Evolutionary conservation across 352 stramenopile species (phyloP).

Genomic region (Globisporangium abappressorium): DNA sequence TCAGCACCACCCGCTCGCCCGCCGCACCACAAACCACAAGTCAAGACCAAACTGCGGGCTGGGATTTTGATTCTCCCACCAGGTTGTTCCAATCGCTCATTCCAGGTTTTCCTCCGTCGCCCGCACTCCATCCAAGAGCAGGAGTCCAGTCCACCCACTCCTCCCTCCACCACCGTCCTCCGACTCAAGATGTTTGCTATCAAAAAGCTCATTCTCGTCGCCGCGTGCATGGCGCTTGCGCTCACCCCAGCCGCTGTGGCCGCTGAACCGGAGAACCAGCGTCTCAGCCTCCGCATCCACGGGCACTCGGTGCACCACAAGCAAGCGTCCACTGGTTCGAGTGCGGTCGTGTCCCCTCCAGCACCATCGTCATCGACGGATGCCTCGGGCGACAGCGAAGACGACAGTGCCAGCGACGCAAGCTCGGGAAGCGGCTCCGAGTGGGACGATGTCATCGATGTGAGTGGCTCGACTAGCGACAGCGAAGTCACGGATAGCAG

Average conservation of each 20-base stretch:
- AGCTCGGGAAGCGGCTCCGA: neutral
- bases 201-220: conserved; percentile 28
- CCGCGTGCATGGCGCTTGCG: conserved; percentile 21
- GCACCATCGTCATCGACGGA: neutral
- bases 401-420: neutral
- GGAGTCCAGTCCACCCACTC: neutral
- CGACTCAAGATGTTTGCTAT: conserved; percentile 27
- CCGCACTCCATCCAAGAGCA: neutral
- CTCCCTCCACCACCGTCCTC: neutral
- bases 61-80: neutral
- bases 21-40: neutral
- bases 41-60: neutral
- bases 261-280: conserved; percentile 15
- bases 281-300: conserved; percentile 28
- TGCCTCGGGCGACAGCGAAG: neutral
- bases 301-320: conserved; percentile 12
- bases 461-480: neutral
- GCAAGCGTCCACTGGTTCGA: conserved; percentile 15
- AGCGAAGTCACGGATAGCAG: neutral
- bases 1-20: neutral
- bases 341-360: neutral
- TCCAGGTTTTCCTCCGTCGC: neutral
- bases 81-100: neutral
- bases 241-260: conserved; percentile 22
- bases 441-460: neutral